Evolutionary conservation across 306 rosid species (phyloP).

Genomic region (Prunus salicina): DNA sequence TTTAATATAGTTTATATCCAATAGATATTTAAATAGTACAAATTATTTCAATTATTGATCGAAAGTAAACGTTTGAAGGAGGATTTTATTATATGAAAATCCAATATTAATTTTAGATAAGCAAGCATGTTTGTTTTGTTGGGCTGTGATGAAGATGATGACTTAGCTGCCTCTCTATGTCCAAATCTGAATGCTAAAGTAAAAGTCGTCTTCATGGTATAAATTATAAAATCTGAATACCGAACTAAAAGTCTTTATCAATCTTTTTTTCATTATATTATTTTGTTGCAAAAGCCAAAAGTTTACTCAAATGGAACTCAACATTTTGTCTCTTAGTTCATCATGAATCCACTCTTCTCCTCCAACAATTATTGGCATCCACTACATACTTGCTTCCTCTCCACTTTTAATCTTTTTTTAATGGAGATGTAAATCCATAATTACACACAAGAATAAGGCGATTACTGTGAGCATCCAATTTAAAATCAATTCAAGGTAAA

Average conservation of each 20-base stretch:
- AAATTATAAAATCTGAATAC: too few relatives aligned
- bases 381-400: too few relatives aligned
- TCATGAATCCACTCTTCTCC: not conserved
- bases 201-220: too few relatives aligned
- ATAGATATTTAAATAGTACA: slow-evolving; percentile 6
- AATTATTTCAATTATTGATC: not conserved
- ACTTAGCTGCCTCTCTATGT: too few relatives aligned
- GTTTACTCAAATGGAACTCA: not conserved
- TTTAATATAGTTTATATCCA: not conserved
- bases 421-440: too few relatives aligned
- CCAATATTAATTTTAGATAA: not conserved
- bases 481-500: rapidly evolving
- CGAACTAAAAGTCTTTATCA: too few relatives aligned
- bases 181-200: too few relatives aligned
- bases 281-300: not conserved
- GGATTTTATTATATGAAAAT: not conserved
- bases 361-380: not conserved
- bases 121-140: not conserved
- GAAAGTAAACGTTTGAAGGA: not conserved
- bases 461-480: too few relatives aligned
- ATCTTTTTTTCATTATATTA: not conserved
- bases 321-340: slow-evolving; percentile 11
- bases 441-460: too few relatives aligned
- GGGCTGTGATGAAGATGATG: not conserved
- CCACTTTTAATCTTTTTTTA: not conserved